Base-by-base conservation (phyloP, 495 filamentous ascomycete species). In the Sabuloglossum arenarium region DNA sequence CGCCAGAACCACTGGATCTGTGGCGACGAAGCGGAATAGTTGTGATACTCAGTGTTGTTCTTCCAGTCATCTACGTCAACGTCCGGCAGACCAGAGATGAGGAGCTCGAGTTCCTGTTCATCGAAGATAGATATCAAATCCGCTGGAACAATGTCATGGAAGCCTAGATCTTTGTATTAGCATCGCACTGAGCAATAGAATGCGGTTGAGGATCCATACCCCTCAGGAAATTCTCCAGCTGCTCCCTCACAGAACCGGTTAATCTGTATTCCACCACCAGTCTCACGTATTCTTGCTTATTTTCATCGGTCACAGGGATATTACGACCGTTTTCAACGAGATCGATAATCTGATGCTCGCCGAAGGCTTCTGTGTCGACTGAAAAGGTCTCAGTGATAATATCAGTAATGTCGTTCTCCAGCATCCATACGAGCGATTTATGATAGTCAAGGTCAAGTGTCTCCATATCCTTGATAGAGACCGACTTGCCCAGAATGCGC, bases 1-100 rank as follows among this genome's bases (percentile, higher is more conserved):
- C 91, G 83, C 91, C 91, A 99, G 80, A 99, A 96, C 93, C 91
- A 97, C 68, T 99, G 91, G 61, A 99, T 96, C 64, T 99, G 91
- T 25, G 89, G 82, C 1, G 91, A 94, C 0, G 88, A 86, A 28
- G 86, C 83, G 16, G 85, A 84, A 73, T 97, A 99, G 68, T 96
- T 97, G 69, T 97, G 91, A 63, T 96, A 97, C 64, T 97, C 93
- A 21, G 88, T 94, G 68, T 94, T 93, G 67, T 84, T 85, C 79
- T 95, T 95, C 91, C 91, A 99, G 71, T 99, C 91, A 62, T 99
- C 91, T 31, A 96, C 81, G 58, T 97, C 89, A 60, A 99, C 94
- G 61, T 97, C 91, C 6, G 91, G 91, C 43, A 99, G 73, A 68
- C 91, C 91, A 45, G 91, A 99, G 65, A 99, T 99, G 54, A 99